Conservation (phyloP, 768 basidiomycete genomes). For the Infundibulicybe gibba region DNA sequence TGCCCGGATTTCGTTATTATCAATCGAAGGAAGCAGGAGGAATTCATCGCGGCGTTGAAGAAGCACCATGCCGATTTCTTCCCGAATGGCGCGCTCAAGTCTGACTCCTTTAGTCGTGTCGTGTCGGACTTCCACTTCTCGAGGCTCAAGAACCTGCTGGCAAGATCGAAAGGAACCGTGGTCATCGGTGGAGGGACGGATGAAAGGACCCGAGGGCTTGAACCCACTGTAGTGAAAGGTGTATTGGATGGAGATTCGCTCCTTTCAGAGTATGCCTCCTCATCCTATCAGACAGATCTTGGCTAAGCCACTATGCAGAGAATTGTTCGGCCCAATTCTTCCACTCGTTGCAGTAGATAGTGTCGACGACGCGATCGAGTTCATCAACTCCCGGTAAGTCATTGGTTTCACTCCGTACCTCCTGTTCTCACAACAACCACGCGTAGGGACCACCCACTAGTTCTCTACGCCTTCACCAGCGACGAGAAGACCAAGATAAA, state of each 20-base stretch:
- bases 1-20: constrained; percentile 46
- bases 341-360: constrained; percentile 57
- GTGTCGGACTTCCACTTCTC: constrained; percentile 50
- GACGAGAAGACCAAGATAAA: constrained; percentile 32
- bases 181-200: constrained; percentile 49
- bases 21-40: constrained; percentile 36
- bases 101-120: constrained; percentile 44
- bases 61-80: constrained; percentile 45
- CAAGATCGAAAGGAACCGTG: constrained; percentile 51
- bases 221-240: constrained; percentile 57
- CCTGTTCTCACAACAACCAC: constrained; percentile 3
- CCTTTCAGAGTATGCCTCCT: constrained; percentile 48
- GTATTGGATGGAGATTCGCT: constrained; percentile 53
- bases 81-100: constrained; percentile 46
- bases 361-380: constrained; percentile 52
- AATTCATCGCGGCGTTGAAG: constrained; percentile 41
- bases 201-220: constrained; percentile 44
- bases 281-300: background rate
- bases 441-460: constrained; percentile 60
- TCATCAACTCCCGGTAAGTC: constrained; percentile 48
- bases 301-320: constrained; percentile 33
- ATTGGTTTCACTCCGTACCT: background rate
- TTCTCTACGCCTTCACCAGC: constrained; percentile 62
- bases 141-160: constrained; percentile 48
- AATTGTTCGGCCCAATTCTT: constrained; percentile 71